Evolutionary conservation across 225 moss, liverwort and hornwort genomes (phyloP), one percentile per base, ranked within the genome.

Genomic region (Polytrichum commune): DNA sequence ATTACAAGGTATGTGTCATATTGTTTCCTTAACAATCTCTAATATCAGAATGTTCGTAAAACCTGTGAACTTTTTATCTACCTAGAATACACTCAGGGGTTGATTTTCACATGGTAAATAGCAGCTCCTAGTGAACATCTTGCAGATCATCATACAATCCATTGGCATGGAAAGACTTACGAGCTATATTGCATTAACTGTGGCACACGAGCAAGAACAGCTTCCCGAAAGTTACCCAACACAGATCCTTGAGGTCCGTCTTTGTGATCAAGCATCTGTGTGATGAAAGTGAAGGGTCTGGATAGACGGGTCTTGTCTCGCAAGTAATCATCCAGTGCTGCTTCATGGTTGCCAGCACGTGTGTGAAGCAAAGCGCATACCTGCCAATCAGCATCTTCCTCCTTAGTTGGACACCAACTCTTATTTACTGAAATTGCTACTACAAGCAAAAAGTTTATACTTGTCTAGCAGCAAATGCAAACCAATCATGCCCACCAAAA

Each of bases 281-380:
- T 91, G 64, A 91, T 84, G 77, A 89, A 98, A 27, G 78, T 73
- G 84, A 98, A 98, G 13, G 95, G 88, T 66, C 93, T 84, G 53
- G 86, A 85, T 61, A 81, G 82, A 56, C 87, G 84, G 29, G 64
- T 76, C 63, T 54, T 78, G 80, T 91, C 98, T 53, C 80, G 84
- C 61, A 98, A 79, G 71, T 93, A 98, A 70, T 89, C 93, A 78
- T 93, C 83, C 60, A 98, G 69, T 54, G 98, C 94, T 73, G 92
- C 87, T 73, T 87, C 78, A 69, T 88, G 84, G 57, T 98, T 83
- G 66, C 91, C 85, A 54, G 46, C 76, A 57, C 91, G 86, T 30
- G 91, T 80, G 74, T 89, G 84, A 63, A 98, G 81, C 76, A 95
- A 74, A 56, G 93, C 95, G 62, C 82, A 89, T 58, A 95, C 95